Evolutionary conservation across 164 flowering plant genomes (phyloP).

Genomic region (Magnolia kwangsiensis): DNA sequence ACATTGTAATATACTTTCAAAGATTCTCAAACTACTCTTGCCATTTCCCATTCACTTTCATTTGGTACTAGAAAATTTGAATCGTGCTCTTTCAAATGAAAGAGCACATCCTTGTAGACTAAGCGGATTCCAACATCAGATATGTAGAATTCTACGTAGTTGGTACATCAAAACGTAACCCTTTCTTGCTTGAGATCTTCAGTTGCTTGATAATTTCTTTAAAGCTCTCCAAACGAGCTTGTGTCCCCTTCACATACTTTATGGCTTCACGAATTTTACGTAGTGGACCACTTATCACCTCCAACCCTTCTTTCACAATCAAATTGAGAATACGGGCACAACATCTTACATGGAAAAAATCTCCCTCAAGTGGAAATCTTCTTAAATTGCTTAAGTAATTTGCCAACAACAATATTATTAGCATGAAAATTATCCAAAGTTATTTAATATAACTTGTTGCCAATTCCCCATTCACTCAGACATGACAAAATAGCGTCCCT

Average conservation of each 20-base stretch:
- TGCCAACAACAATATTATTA: neutral
- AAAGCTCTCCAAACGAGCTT: neutral
- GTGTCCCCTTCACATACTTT: neutral
- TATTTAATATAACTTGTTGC: neutral
- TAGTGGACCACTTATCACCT: neutral
- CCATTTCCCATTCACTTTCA: conserved; percentile 64
- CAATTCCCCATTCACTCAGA: neutral
- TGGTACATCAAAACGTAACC: conserved; percentile 14
- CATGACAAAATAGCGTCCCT: too few species aligned
- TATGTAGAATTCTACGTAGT: conserved; percentile 4
- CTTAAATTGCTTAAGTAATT: too few species aligned
- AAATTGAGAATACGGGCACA: neutral
- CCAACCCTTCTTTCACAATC: neutral
- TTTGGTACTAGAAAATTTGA: conserved; percentile 35
- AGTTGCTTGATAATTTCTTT: neutral
- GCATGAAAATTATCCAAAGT: neutral
- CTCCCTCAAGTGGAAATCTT: neutral
- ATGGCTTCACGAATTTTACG: neutral
- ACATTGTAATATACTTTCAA: conserved; percentile 57
- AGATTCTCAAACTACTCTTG: conserved; percentile 35
- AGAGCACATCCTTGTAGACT: neutral
- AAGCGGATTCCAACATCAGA: conserved; percentile 1
- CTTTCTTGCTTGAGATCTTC: neutral
- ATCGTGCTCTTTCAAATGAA: conserved; percentile 45
- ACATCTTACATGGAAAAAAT: neutral